Conservation (phyloP, 192 early-diverging fungal genomes). For the Umbelopsis sp. region DNA sequence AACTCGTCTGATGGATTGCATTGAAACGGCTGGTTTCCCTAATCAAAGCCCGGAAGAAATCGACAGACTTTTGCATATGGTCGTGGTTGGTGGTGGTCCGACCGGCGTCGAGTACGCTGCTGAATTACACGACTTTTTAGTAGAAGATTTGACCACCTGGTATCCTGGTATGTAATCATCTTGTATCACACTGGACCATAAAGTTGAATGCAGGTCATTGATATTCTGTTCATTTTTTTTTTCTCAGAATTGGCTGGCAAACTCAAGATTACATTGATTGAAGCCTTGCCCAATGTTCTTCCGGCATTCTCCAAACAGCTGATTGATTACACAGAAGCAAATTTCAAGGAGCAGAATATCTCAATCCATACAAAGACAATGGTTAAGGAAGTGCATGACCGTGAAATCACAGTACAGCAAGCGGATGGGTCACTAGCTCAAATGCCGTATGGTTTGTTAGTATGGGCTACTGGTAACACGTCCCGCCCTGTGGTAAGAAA, state of each 20-base stretch:
- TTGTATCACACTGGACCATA: too few relatives aligned
- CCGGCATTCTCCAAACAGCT: conserved; percentile 70
- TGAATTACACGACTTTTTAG: conserved; percentile 75
- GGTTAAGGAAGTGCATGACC: conserved; percentile 72
- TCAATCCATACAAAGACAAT: conserved; percentile 69
- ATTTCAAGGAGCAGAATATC: conserved; percentile 70
- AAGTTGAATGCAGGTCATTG: too few relatives aligned
- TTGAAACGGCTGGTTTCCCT: conserved; percentile 62
- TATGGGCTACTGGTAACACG: conserved; percentile 84
- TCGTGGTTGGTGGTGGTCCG: conserved; percentile 64
- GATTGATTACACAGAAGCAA: conserved; percentile 75
- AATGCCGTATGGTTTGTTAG: conserved; percentile 75
- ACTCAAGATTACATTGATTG: conserved; percentile 73
- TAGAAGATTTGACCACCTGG: conserved; percentile 66
- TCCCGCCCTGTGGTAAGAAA: conserved; percentile 61
- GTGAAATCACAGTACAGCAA: conserved; percentile 66
- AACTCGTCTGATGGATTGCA: conserved; percentile 69
- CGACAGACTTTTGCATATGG: conserved; percentile 71
- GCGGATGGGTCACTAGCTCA: conserved; percentile 57
- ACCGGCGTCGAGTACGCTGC: conserved; percentile 71
- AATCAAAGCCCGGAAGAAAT: conserved; percentile 65
- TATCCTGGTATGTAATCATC: conserved; percentile 51
- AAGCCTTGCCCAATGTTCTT: conserved; percentile 71
- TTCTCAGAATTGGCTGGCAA: conserved; percentile 61
- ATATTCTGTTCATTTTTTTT: not conserved